Conservation (phyloP, 1,284 basidiomycete species). For the Ceratobasidium sp. region DNA sequence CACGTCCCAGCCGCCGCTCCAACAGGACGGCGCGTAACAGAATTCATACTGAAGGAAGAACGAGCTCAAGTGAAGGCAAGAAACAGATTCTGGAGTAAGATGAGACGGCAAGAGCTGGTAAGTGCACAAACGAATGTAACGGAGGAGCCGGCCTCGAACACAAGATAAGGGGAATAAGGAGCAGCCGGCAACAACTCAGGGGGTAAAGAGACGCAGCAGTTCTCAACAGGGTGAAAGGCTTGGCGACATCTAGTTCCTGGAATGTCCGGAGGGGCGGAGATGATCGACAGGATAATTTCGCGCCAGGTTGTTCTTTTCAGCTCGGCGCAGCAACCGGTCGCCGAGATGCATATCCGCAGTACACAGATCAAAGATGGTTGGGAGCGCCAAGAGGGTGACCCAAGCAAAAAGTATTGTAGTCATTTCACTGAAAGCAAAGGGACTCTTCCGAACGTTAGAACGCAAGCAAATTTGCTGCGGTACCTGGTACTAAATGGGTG, state of each 20-base stretch:
- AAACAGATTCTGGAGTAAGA: not conserved
- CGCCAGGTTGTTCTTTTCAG: not conserved
- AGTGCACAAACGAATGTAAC: no score
- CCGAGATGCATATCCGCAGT: constrained; percentile 4
- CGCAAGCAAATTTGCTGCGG: not conserved
- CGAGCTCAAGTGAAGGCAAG: not conserved
- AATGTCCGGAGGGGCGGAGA: not conserved
- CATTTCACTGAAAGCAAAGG: not conserved
- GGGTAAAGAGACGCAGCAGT: not conserved
- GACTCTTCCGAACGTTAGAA: not conserved
- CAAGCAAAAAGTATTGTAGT: not conserved
- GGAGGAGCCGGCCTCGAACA: no score
- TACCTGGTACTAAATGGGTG: no score
- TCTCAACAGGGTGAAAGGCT: not conserved
- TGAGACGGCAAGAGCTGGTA: not conserved
- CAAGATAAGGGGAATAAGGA: not conserved
- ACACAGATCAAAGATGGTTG: constrained; percentile 22
- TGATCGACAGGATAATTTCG: not conserved
- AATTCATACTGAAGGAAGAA: not conserved
- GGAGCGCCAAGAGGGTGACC: constrained; percentile 13
- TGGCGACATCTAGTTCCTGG: not conserved
- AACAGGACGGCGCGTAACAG: not conserved
- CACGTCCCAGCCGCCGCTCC: constrained; percentile 3
- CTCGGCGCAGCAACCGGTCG: not conserved
- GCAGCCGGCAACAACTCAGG: not conserved